Evolutionary conservation across 75 land plant species (phyloP).

Genomic region (Adiantum capillusveneris): DNA sequence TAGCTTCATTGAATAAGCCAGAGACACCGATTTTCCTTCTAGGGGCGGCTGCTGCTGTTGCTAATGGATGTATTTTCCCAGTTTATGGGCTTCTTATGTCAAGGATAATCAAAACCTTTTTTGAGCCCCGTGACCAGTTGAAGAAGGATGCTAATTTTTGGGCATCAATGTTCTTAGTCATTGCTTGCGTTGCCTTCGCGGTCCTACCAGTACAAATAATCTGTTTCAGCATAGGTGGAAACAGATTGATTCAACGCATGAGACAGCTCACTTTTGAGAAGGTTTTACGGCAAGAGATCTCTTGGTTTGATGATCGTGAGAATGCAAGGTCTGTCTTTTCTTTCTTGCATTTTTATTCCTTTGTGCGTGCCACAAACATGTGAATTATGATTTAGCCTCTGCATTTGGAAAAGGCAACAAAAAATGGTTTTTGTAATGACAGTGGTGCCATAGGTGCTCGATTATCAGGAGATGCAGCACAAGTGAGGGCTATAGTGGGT

Average conservation of each 20-base stretch:
- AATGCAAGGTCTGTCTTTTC: slow-evolving; percentile 53
- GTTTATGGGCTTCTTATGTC: slow-evolving; percentile 54
- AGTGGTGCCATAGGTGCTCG: slow-evolving; percentile 81
- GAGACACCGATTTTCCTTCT: slow-evolving; percentile 40
- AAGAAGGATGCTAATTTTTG: slow-evolving; percentile 49
- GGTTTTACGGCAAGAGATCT: slow-evolving; percentile 62
- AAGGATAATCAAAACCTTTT: slow-evolving; percentile 45
- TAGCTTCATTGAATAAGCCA: slow-evolving; percentile 62
- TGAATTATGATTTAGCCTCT: neutral
- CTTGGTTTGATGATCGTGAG: slow-evolving; percentile 69
- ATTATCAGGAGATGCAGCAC: slow-evolving; percentile 82
- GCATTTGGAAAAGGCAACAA: too few species aligned
- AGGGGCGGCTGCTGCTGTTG: slow-evolving; percentile 46
- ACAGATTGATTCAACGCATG: slow-evolving; percentile 44
- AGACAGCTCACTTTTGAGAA: slow-evolving; percentile 48
- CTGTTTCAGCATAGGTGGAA: slow-evolving; percentile 59
- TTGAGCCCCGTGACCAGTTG: slow-evolving; percentile 39
- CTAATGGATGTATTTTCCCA: slow-evolving; percentile 57
- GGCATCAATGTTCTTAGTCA: slow-evolving; percentile 42
- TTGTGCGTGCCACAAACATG: neutral
- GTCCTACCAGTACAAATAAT: slow-evolving; percentile 31
- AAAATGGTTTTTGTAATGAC: slow-evolving; percentile 7
- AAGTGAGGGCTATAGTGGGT: slow-evolving; percentile 65
- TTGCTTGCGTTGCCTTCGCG: slow-evolving; percentile 33
- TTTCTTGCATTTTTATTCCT: neutral